Percentiles rank a stretch among this genome's conserved stretches.
Evolutionary conservation across 768 basidiomycete genomes (phyloP).

Genomic region (Pleurotus platypus): DNA sequence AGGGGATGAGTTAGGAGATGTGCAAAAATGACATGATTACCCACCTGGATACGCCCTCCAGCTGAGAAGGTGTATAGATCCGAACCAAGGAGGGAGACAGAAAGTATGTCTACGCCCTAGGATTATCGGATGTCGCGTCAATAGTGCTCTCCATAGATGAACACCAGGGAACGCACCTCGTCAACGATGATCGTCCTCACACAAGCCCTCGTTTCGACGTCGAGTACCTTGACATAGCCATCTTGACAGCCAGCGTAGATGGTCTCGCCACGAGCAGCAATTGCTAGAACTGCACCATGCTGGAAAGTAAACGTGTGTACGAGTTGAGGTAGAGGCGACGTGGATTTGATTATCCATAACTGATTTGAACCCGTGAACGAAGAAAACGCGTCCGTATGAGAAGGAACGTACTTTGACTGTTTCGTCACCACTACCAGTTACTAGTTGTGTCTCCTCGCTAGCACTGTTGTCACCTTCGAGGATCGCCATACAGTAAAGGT

Average conservation of each 20-base stretch:
- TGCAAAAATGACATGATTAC: slow-evolving; percentile 4
- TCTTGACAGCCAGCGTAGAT: slow-evolving; percentile 94
- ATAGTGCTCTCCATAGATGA: too few relatives aligned
- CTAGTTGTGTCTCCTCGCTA: slow-evolving; percentile 41
- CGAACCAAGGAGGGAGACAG: slow-evolving; percentile 67
- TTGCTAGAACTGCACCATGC: slow-evolving; percentile 80
- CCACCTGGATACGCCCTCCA: slow-evolving; percentile 68
- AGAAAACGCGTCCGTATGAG: not conserved
- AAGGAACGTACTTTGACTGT: slow-evolving; percentile 63
- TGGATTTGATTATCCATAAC: slow-evolving; percentile 63
- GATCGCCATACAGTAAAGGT: slow-evolving; percentile 75
- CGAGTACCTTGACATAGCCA: slow-evolving; percentile 87
- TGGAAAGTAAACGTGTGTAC: slow-evolving; percentile 67
- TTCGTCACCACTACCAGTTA: slow-evolving; percentile 91
- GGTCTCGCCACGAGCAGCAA: slow-evolving; percentile 71
- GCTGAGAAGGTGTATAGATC: slow-evolving; percentile 66
- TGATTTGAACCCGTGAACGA: slow-evolving; percentile 19
- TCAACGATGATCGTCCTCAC: slow-evolving; percentile 86
- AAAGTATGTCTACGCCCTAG: slow-evolving; percentile 77
- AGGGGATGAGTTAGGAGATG: not conserved
- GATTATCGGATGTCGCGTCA: not conserved
- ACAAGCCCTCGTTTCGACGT: slow-evolving; percentile 84
- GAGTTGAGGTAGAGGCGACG: slow-evolving; percentile 30
- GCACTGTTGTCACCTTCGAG: slow-evolving; percentile 17
- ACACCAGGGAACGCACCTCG: slow-evolving; percentile 44